These are phyloP conservation scores for Calocera cornea DNA, from an alignment of 768 basidiomycete species.

Conservation along the genomic window DNA sequence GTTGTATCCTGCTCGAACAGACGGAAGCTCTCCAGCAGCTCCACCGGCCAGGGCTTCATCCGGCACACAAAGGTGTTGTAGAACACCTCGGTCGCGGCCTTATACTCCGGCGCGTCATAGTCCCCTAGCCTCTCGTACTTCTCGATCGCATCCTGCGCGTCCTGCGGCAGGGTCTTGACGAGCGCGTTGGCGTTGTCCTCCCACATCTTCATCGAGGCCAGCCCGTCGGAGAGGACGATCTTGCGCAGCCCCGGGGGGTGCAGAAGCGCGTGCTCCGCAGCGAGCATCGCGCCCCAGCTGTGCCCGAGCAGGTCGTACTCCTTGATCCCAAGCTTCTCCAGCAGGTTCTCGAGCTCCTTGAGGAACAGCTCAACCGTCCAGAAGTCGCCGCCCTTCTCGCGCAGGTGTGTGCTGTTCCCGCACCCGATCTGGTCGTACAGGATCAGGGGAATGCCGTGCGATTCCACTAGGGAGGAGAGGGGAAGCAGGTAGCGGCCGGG, in stretches of 20 bases:
- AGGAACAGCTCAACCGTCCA: not conserved
- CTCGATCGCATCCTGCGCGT: conserved; percentile 28
- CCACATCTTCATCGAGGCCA: conserved; percentile 35
- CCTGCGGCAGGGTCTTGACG: conserved; percentile 29
- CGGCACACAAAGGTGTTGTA: conserved; percentile 5
- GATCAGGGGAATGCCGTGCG: not conserved
- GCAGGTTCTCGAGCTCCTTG: not conserved
- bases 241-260: conserved; percentile 34
- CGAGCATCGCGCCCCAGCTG: conserved; percentile 37
- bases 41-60: conserved; percentile 1
- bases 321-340: not conserved
- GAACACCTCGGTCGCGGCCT: conserved; percentile 6
- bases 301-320: conserved; percentile 35
- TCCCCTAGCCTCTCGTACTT: conserved; percentile 36
- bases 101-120: conserved; percentile 33
- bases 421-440: conserved; percentile 3
- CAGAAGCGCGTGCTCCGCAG: conserved; percentile 17
- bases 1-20: conserved; percentile 3
- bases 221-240: conserved; percentile 33
- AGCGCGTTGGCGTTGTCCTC: conserved; percentile 23
- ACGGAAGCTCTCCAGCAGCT: not conserved
- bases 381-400: not conserved
- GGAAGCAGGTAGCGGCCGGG: not conserved
- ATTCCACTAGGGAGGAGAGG: not conserved
- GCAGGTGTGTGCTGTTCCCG: not conserved